A percentile compares a stretch with the other conserved stretches of the same genome.
Evolutionary conservation across 2,329 filamentous ascomycete genomes (phyloP).

Genomic region (Rasamsonia emersonii): DNA sequence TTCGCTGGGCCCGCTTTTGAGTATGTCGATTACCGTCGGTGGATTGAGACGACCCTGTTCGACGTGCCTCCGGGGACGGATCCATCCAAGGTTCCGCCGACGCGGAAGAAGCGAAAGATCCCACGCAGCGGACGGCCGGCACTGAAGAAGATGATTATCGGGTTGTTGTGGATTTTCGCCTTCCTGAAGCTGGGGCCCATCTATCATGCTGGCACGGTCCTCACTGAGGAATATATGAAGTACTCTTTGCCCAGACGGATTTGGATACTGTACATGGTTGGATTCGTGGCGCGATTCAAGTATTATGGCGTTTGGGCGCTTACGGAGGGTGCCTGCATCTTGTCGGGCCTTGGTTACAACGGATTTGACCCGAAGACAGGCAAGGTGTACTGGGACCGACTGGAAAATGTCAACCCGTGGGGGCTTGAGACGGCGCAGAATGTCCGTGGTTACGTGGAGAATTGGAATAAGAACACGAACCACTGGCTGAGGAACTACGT

Average conservation of each 20-base stretch:
- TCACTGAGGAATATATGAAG: conserved; percentile 57
- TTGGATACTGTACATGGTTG: conserved; percentile 75
- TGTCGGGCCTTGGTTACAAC: conserved; percentile 89
- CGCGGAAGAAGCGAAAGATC: conserved; percentile 83
- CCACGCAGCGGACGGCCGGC: conserved; percentile 85
- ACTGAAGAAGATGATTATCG: conserved; percentile 61
- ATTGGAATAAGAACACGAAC: conserved; percentile 99
- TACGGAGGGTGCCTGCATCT: conserved; percentile 88
- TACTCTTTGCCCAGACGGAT: conserved; percentile 65
- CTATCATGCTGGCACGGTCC: conserved; percentile 57
- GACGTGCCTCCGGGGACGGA: conserved; percentile 74
- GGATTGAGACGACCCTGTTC: conserved; percentile 94
- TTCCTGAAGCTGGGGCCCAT: conserved; percentile 65
- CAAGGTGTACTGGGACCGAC: conserved; percentile 78
- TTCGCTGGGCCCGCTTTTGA: conserved; percentile 91
- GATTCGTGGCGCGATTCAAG: conserved; percentile 73
- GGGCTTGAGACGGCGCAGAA: conserved; percentile 87
- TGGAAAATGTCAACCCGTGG: conserved; percentile 82
- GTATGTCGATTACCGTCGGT: conserved; percentile 82
- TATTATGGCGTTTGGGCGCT: conserved; percentile 96
- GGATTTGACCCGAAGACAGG: conserved; percentile 78
- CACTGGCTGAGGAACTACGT: conserved; percentile 94
- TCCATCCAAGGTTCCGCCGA: conserved; percentile 73
- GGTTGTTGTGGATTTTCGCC: conserved; percentile 67
- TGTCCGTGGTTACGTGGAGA: conserved; percentile 78